Percentiles rank a stretch among this genome's conserved stretches.
These are phyloP conservation scores for Cladosporium sp. DNA, from an alignment of 2,329 filamentous ascomycete species.

Conservation along the genomic window DNA sequence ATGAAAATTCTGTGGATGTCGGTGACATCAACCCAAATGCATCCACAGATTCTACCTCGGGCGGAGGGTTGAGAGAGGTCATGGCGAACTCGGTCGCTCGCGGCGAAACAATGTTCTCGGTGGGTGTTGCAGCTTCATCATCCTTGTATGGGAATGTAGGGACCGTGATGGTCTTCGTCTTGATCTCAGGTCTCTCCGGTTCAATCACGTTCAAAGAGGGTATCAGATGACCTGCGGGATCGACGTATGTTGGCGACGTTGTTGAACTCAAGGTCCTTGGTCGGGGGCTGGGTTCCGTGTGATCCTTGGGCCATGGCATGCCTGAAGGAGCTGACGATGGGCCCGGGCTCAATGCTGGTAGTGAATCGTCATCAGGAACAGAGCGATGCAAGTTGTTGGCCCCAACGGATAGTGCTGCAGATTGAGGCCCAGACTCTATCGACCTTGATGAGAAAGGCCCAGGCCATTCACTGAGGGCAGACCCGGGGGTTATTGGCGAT, in stretches of 20 bases:
- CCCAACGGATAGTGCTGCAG: conserved; percentile 1
- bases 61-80: conserved; percentile 28
- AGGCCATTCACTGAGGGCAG: conserved; percentile 30
- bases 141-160: conserved; percentile 13
- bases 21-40: conserved; percentile 37
- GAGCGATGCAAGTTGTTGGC: conserved; percentile 1
- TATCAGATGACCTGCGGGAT: conserved; percentile 32
- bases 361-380: conserved; percentile 19
- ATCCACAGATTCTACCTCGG: conserved; percentile 30
- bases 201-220: conserved; percentile 27
- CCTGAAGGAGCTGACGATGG: conserved; percentile 64
- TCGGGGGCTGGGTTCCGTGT: conserved; percentile 25
- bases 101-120: conserved; percentile 33
- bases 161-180: conserved; percentile 4
- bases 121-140: conserved; percentile 18
- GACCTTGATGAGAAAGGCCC: conserved; percentile 24
- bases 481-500: conserved; percentile 31
- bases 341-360: conserved; percentile 44
- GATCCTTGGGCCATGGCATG: conserved; percentile 54
- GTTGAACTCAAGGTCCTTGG: conserved; percentile 19
- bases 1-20: conserved; percentile 38
- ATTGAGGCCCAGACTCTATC: conserved; percentile 3
- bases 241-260: conserved; percentile 49
- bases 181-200: conserved; percentile 12
- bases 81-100: conserved; percentile 35